Percentiles rank a stretch among this genome's conserved stretches.
These are phyloP conservation scores for Onygenales sp. DNA, from an alignment of 2,329 filamentous ascomycete species.

Conservation along the genomic window DNA sequence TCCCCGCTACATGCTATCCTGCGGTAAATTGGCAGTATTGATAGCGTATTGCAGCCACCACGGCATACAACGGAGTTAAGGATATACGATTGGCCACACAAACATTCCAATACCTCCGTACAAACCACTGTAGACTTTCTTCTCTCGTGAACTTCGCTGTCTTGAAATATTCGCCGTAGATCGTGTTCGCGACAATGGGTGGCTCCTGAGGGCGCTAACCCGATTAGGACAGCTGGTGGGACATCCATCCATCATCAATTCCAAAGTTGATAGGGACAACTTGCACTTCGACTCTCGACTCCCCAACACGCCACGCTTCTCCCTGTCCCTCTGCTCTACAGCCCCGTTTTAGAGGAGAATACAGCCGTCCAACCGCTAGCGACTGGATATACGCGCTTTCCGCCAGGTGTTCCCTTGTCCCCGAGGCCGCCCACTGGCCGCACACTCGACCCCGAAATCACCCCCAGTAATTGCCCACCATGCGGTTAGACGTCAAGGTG, in stretches of 20 bases:
- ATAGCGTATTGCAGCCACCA: too few relatives aligned
- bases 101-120: too few relatives aligned
- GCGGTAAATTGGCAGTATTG: too few relatives aligned
- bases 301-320: background rate
- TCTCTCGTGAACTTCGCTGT: too few relatives aligned
- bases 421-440: conserved; percentile 22
- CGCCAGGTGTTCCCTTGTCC: conserved; percentile 20
- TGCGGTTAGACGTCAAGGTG: conserved; percentile 55
- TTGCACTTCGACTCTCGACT: conserved; percentile 8
- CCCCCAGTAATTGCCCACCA: conserved; percentile 28
- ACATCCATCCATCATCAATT: conserved; percentile 14
- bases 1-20: too few relatives aligned
- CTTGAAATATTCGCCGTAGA: too few relatives aligned
- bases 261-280: conserved; percentile 10
- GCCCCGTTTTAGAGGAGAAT: background rate
- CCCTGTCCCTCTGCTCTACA: background rate
- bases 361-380: background rate
- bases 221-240: conserved; percentile 23
- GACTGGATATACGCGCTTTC: conserved; percentile 11
- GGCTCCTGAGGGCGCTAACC: conserved; percentile 16
- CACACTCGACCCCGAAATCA: conserved; percentile 13
- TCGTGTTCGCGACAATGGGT: background rate
- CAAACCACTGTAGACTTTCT: too few relatives aligned
- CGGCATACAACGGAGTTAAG: too few relatives aligned
- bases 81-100: too few relatives aligned